Base-by-base conservation (phyloP, 148 eudicot genomes). In the Nyssa sinensis region DNA sequence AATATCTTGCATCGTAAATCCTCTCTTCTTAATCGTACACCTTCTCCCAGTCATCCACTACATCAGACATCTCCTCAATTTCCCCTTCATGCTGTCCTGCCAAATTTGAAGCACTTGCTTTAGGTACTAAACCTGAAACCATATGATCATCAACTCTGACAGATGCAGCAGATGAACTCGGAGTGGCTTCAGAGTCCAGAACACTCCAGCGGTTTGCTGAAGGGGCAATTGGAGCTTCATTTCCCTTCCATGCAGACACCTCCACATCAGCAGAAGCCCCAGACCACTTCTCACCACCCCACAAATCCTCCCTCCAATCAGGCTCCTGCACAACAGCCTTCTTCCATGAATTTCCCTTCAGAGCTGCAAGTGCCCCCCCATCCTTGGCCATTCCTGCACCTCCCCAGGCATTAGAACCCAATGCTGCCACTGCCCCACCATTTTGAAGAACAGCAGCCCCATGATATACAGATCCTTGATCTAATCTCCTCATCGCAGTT, bases 401-500 rank as follows among this genome's bases (percentile, higher is more conserved):
- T 28, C 89, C 91, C 94, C 92, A 92, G 25, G 77, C 83, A 79
- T 80, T 80, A 19, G 74, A 76, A 53, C 82, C 87, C 1, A 85
- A 79, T 33, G 78, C 66, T 23, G 67, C 80, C 23, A 75, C 74
- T 14, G 78, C 73, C n/a, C 86, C 79, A 27, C 84, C 63, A 53
- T 71, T 84, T 23, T 83, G 88, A 63, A 79, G 87, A 73, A 85
- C 82, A 70, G 84, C 86, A 51, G 93, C 98, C 60, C 97, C 97
- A 24, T 88, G 84, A 73, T 92, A 94, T 3, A 86, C 77, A 2
- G 96, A 88, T 3, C 98, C 98, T 14, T 90, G 92, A 81, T 94
- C 97, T 62, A 94, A 80, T 74, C 99, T 89, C 86, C 97, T 93
- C 99, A 95, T 93, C 4, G 97, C 99, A 47, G 94, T 89, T 47